These are phyloP conservation scores for Gypsophila paniculata DNA, from an alignment of 179 eudicot genomes.

Conservation along the genomic window DNA sequence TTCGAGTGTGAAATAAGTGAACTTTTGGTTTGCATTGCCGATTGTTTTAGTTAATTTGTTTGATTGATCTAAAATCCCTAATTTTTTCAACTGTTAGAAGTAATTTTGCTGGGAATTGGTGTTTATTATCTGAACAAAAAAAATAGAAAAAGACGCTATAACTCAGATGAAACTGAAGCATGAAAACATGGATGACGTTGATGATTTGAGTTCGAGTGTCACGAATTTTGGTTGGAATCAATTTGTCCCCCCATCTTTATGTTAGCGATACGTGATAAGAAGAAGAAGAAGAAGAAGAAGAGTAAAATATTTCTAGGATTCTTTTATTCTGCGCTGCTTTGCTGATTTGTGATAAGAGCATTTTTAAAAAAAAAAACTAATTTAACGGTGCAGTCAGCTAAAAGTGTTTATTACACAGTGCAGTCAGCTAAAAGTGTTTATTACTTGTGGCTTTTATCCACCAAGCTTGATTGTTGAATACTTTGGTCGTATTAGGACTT, in stretches of 20 bases:
- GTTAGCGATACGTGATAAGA: neutral
- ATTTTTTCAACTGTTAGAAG: neutral
- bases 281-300: neutral
- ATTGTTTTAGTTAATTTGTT: too few species aligned
- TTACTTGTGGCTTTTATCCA: too few species aligned
- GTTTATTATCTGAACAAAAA: too few species aligned
- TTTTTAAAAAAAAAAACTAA: neutral
- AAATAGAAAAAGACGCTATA: neutral
- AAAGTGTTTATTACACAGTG: neutral
- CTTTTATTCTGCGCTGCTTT: neutral
- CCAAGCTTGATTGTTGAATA: too few species aligned
- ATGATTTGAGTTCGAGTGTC: neutral
- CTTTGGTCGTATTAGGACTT: too few species aligned
- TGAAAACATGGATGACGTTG: neutral
- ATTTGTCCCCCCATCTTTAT: neutral
- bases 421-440: too few species aligned
- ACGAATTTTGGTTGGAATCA: neutral
- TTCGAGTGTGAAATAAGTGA: neutral
- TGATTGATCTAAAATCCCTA: neutral
- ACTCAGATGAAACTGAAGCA: too few species aligned
- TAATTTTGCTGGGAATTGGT: too few species aligned
- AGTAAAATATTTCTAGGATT: neutral
- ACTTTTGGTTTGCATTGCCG: too few species aligned
- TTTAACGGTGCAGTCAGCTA: neutral
- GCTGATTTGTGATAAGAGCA: neutral